Conservation (phyloP, 2,329 filamentous ascomycete genomes). For the Colletotrichum sojae region DNA sequence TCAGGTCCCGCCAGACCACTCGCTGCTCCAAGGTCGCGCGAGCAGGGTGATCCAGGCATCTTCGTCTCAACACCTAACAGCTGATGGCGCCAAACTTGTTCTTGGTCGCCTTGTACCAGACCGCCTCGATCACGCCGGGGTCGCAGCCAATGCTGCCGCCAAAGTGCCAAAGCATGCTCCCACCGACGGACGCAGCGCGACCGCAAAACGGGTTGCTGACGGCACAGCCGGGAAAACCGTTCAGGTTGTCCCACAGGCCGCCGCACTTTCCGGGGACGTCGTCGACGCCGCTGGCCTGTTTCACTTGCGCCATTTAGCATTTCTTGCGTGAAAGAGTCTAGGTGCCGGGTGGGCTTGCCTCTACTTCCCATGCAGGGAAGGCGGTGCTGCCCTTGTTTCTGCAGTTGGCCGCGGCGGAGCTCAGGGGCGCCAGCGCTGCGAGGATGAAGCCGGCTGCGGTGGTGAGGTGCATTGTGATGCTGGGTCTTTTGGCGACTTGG, state of each 20-base stretch:
- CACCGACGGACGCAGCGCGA: background rate
- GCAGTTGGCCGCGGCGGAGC: constrained; percentile 12
- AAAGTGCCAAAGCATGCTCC: background rate
- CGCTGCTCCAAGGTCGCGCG: no score
- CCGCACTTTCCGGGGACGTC: constrained; percentile 23
- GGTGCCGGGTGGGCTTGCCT: no score
- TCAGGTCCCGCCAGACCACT: no score
- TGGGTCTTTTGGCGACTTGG: background rate
- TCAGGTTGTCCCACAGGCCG: constrained; percentile 19
- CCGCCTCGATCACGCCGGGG: background rate
- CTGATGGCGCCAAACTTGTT: constrained; percentile 15
- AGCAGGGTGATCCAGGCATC: no score
- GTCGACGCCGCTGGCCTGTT: constrained; percentile 6
- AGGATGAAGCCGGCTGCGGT: constrained; percentile 3
- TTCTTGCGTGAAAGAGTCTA: no score
- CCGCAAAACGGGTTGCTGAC: background rate
- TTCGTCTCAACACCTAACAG: background rate
- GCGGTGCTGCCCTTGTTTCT: background rate
- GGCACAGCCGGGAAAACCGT: constrained; percentile 5
- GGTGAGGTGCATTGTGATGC: constrained; percentile 6
- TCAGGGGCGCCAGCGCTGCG: constrained; percentile 1
- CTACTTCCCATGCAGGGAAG: constrained; percentile 5
- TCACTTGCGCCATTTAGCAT: no score
- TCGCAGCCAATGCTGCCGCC: constrained; percentile 7
- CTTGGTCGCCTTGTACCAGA: constrained; percentile 18